Evolutionary conservation across 805 yeast genomes (phyloP).

Genomic region (Metschnikowia bowlesiae): DNA sequence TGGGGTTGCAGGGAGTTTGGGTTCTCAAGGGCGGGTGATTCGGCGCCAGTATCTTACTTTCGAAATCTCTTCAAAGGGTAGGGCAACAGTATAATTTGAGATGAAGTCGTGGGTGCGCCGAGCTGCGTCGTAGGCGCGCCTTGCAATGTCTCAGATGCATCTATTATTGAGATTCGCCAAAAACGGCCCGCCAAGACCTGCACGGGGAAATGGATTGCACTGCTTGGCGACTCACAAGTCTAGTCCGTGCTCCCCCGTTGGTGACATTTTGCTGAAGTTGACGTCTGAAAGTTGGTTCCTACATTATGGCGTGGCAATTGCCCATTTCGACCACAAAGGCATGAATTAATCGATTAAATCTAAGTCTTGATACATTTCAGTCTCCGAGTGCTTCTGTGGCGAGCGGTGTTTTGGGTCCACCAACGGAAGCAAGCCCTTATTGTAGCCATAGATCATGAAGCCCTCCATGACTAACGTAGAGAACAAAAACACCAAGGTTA

Average conservation of each 20-base stretch:
- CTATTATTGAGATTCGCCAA: not conserved
- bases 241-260: no score
- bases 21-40: not conserved
- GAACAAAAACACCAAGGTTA: constrained; percentile 37
- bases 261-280: no score
- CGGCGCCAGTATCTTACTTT: not conserved
- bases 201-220: not conserved
- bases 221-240: not conserved
- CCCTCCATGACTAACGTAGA: constrained; percentile 26
- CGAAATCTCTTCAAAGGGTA: not conserved
- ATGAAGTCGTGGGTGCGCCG: not conserved
- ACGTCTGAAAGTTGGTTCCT: not conserved
- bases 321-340: no score
- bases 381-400: not conserved
- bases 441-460: constrained; percentile 12
- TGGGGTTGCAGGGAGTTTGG: not conserved
- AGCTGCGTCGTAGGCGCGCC: constrained; percentile 1
- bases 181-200: not conserved
- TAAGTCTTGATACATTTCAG: not conserved
- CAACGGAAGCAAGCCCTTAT: constrained; percentile 17
- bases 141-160: not conserved
- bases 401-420: constrained; percentile 9
- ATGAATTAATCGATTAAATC: not conserved
- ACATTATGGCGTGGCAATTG: not conserved
- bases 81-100: not conserved